These are phyloP conservation scores for Biscogniauxia mediterranea DNA, from an alignment of 2,329 filamentous ascomycete species.

Conservation along the genomic window DNA sequence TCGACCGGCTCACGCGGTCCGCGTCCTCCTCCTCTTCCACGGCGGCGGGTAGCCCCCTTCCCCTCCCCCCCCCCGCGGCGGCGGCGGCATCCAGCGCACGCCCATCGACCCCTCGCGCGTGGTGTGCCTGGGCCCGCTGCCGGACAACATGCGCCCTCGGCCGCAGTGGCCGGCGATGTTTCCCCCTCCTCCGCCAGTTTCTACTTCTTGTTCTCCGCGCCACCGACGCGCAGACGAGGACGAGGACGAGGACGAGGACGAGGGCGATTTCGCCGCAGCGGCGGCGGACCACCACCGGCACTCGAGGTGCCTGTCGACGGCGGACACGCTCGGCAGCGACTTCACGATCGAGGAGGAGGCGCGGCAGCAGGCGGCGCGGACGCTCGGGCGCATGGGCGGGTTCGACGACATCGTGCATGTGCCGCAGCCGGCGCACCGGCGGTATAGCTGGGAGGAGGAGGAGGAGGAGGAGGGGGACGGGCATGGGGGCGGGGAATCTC, in stretches of 20 bases:
- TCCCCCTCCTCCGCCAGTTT: conserved; percentile 25
- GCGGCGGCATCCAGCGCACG: conserved; percentile 41
- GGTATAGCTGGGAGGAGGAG: conserved; percentile 35
- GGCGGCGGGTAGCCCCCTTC: conserved; percentile 20
- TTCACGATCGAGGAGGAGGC: conserved; percentile 54
- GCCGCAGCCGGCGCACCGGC: conserved; percentile 31
- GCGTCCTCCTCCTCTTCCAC: conserved; percentile 26
- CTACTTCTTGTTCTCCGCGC: too few species aligned
- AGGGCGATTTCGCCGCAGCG: too few species aligned
- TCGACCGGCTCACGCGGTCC: conserved; percentile 29
- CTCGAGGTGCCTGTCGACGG: conserved; percentile 29
- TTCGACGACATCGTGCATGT: conserved; percentile 33
- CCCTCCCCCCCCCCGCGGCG: too few species aligned
- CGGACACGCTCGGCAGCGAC: conserved; percentile 54
- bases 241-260: too few species aligned
- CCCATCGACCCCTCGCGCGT: conserved; percentile 53
- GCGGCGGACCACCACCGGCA: too few species aligned
- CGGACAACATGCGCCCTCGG: conserved; percentile 43
- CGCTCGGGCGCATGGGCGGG: conserved; percentile 29
- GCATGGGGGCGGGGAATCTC: too few species aligned
- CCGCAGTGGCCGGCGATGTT: conserved; percentile 16
- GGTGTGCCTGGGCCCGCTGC: conserved; percentile 54
- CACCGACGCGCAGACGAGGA: too few species aligned
- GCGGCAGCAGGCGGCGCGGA: conserved; percentile 20
- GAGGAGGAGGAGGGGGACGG: too few species aligned